Evolutionary conservation across 495 filamentous ascomycete genomes (phyloP), one percentile per base, ranked within the genome.

Genomic region (Acidiella bohemica): DNA sequence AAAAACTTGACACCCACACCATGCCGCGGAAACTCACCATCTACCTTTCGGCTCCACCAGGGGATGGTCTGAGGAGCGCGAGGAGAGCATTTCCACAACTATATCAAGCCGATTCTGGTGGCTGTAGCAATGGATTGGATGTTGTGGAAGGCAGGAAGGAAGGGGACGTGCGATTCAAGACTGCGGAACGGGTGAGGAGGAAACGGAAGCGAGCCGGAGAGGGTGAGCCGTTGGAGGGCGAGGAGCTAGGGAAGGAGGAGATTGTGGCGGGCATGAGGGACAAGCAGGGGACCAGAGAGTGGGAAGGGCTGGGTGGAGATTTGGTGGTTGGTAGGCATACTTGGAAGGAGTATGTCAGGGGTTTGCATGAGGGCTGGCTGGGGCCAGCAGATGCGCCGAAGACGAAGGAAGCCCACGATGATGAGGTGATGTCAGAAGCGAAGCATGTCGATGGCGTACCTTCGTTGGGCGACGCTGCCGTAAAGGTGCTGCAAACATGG

Each of bases 261-360:
- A 33, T 52, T 14, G 27, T 63, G 12, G 50, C 59, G 17, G 31
- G 47, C 21, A 36, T 46, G 29, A 39, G 61, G 38, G 37, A 51
- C 36, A 50, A 55, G 36, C 70, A 70, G 16, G 78, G 76, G 17
- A 72, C 87, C 9, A 59, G 53, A 13, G 75, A 86, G 17, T 86
- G 75, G 55, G 68, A 76, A 2, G 86, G 83, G 9, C 65, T 80
- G 1, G 67, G 69, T 44, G 86, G 87, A 18, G 87, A 94, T 56
- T 66, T 99, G 33, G 74, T 96, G 4, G 75, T 99, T 46, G 90
- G 92, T 5, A 68, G 90, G 43, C 78, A 95, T 55, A 80, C 87
- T 7, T 99, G 90, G 90, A 96, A 95, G 62, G 90, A 99, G 62
- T 99, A 95, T 59, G 62, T 96, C 8, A 73, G 84, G 19, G 90